Evolutionary conservation across 768 basidiomycete species (phyloP), one percentile per base, ranked within the genome.

Genomic region (Auricularia heimuer): DNA sequence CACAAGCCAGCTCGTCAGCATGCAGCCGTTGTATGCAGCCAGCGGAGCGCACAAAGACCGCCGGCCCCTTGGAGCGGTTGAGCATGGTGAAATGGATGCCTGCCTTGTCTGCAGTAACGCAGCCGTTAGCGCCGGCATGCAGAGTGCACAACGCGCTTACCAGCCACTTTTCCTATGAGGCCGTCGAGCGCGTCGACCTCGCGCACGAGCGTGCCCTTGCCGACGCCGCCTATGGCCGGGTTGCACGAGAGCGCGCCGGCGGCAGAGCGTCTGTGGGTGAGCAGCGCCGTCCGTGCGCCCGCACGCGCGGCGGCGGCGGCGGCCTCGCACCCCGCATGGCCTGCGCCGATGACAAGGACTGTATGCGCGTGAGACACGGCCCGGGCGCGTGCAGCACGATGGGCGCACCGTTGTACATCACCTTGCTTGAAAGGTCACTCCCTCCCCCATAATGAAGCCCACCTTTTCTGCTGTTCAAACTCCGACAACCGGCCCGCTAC

Each of bases 151-250:
- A 37, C n/a, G 18, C 33, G 24, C 83, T 62, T 67, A 89, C 93
- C 92, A 67, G 90, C 83, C n/a, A 93, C 83, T 54, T 78, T 79
- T 1, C 90, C 94, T 80, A 92, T 93, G 10, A 94, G 71, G 2
- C 94, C 94, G 68, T 93, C 94, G 65, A 96, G 76, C 35, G 94
- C 94, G 71, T 96, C 94, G 4, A 96, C 85, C 73, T 96, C 94
- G 54, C 89, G 80, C n/a, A 95, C 91, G 36, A 96, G 78, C 0
- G 88, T 94, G 21, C 94, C 94, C 75, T 96, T 96, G 4, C 94
- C 94, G 3, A 96, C 86, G 21, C 92, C 92, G 6, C 94, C 94
- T 66, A 95, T 89, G 1, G 90, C 92, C 2, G 94, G 94, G 73
- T 96, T 96, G 70, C 94, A 96, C 24, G 92, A 94, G 70, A 96